These are phyloP conservation scores for Lactarius evosmus DNA, from an alignment of 768 basidiomycete genomes.

Conservation along the genomic window DNA sequence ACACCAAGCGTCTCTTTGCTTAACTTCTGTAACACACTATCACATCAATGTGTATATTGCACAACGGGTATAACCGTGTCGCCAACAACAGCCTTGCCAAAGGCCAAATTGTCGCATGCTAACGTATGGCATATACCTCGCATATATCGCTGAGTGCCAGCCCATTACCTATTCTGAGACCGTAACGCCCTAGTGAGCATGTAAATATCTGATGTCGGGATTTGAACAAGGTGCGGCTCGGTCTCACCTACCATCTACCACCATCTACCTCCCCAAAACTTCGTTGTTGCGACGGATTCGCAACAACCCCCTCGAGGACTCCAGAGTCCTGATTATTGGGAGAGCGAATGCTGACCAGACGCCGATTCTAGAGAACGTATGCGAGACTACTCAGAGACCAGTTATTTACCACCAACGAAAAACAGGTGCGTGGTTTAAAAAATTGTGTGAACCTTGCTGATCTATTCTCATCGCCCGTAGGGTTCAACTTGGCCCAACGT, in stretches of 20 bases:
- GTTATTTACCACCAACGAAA: too few species aligned
- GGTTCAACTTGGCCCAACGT: too few species aligned
- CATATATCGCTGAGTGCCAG: neutral
- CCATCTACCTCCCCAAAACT: neutral
- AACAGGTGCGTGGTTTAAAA: too few species aligned
- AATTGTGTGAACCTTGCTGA: too few species aligned
- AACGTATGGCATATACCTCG: too few species aligned
- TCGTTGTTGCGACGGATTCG: neutral
- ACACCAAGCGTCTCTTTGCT: constrained; percentile 56
- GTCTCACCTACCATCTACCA: neutral
- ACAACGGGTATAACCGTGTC: neutral
- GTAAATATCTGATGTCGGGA: neutral
- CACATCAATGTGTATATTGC: neutral
- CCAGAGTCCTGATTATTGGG: neutral
- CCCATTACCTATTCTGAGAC: neutral
- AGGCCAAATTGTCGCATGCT: too few species aligned
- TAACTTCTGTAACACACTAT: constrained; percentile 3
- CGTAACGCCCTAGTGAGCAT: neutral
- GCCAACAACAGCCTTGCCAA: neutral
- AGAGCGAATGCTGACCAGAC: neutral
- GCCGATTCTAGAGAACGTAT: too few species aligned
- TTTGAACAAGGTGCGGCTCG: neutral
- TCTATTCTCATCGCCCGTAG: too few species aligned
- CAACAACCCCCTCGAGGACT: too few species aligned
- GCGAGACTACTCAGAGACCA: too few species aligned